These are phyloP conservation scores for Deinandra increscens DNA, from an alignment of 129 eudicot genomes.

Conservation along the genomic window DNA sequence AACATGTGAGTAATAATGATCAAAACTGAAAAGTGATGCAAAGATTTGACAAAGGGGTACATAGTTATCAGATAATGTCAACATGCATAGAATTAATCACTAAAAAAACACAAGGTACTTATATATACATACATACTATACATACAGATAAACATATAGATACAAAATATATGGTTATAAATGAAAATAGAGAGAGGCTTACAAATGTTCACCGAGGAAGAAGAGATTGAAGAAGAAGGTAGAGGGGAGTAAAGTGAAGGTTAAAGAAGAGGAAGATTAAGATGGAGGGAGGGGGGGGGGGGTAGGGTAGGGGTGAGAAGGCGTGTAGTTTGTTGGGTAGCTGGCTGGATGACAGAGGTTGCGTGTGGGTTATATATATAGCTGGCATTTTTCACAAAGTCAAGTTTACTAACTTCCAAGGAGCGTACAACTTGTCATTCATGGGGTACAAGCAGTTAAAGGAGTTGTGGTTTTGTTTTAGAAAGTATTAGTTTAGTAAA, in stretches of 20 bases:
- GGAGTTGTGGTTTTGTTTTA: too few relatives aligned
- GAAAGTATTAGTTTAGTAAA: constrained; percentile 17
- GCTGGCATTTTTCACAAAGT: not conserved
- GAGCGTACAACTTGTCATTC: not conserved
- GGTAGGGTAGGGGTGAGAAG: constrained; percentile 17
- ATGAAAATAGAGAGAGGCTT: constrained; percentile 18
- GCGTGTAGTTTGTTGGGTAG: constrained; percentile 44
- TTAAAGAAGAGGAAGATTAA: constrained; percentile 29
- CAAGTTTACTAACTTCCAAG: not conserved
- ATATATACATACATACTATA: not conserved
- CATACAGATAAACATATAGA: not conserved
- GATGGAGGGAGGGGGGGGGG: not conserved
- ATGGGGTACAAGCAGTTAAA: not conserved
- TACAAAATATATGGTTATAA: not conserved
- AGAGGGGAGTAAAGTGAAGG: not conserved
- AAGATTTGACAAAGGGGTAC: not conserved
- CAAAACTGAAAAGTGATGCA: constrained; percentile 11
- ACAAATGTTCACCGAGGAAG: constrained; percentile 29
- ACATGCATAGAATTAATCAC: constrained; percentile 12
- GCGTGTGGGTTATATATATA: constrained; percentile 40
- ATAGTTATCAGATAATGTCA: not conserved
- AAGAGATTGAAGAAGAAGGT: constrained; percentile 18
- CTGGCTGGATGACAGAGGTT: constrained; percentile 48
- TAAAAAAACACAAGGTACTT: not conserved
- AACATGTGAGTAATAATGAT: constrained; percentile 8